phyloP scores from a whole-genome alignment of 768 basidiomycete genomes.

The Xanthoconium stramineum region DNA sequence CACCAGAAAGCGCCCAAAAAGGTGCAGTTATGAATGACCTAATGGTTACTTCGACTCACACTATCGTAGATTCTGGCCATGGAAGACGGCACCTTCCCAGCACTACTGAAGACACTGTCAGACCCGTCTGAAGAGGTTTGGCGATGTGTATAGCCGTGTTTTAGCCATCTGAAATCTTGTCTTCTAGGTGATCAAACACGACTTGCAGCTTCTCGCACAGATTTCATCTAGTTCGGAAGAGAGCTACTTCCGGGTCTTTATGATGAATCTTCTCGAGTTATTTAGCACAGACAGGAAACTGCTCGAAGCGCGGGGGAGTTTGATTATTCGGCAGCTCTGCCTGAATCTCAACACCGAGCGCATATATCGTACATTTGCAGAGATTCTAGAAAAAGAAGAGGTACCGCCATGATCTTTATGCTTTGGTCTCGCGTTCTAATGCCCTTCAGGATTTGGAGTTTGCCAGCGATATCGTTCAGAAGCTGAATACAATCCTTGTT shows the following conservation, averaged over 20 bases:
- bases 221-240: slow-evolving; percentile 96
- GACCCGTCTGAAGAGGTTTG: slow-evolving; percentile 92
- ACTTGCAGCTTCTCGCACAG: slow-evolving; percentile 92
- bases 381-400: slow-evolving; percentile 97
- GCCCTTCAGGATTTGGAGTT: slow-evolving; percentile 85
- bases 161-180: background rate
- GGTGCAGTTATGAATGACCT: slow-evolving; percentile 37
- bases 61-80: slow-evolving; percentile 77
- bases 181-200: slow-evolving; percentile 87
- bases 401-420: slow-evolving; percentile 38
- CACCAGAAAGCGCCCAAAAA: slow-evolving; percentile 98
- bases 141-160: background rate
- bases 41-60: background rate
- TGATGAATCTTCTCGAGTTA: slow-evolving; percentile 90
- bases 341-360: slow-evolving; percentile 91
- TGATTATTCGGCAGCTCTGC: slow-evolving; percentile 95
- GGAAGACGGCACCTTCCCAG: slow-evolving; percentile 97
- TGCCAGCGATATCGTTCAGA: slow-evolving; percentile 96
- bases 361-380: slow-evolving; percentile 94
- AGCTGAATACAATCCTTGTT: slow-evolving; percentile 93
- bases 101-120: slow-evolving; percentile 90
- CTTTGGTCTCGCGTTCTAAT: background rate
- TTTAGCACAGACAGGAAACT: slow-evolving; percentile 93
- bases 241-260: slow-evolving; percentile 91
- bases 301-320: slow-evolving; percentile 86